Conservation (phyloP, 2,329 filamentous ascomycete genomes). For the Alternaria tenuissima region DNA sequence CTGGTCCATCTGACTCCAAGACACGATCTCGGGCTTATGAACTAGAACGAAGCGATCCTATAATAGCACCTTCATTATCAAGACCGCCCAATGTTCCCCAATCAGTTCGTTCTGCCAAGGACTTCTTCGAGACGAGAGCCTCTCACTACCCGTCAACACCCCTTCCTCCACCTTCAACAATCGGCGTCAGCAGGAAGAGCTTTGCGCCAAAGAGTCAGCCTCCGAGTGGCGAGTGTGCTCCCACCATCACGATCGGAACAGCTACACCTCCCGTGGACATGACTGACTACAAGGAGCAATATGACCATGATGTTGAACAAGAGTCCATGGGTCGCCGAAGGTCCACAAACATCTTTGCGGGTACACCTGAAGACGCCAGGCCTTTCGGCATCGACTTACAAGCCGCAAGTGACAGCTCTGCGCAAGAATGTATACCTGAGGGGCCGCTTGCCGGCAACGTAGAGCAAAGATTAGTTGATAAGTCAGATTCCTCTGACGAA, state of each 20-base stretch:
- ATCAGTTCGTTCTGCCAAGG: slow-evolving; percentile 39
- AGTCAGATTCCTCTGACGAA: slow-evolving; percentile 14
- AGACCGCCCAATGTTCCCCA: slow-evolving; percentile 21
- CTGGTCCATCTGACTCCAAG: slow-evolving; percentile 28
- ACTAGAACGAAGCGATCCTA: slow-evolving; percentile 8
- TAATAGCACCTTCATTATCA: slow-evolving; percentile 8
- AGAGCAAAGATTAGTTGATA: slow-evolving; percentile 1
- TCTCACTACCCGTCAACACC: slow-evolving; percentile 20
- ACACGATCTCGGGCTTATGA: slow-evolving; percentile 21
- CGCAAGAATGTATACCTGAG: slow-evolving; percentile 7
- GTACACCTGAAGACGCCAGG: slow-evolving; percentile 10
- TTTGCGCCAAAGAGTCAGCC: slow-evolving; percentile 2
- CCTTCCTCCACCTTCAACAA: slow-evolving; percentile 20
- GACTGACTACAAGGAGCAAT: not conserved
- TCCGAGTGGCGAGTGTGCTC: slow-evolving; percentile 3
- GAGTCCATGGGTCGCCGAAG: slow-evolving; percentile 9
- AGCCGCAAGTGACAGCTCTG: not conserved
- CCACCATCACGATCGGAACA: slow-evolving; percentile 17
- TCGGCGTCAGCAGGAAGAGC: slow-evolving; percentile 13
- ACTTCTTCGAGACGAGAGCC: slow-evolving; percentile 42
- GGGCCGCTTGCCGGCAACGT: not conserved
- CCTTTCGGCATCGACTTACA: slow-evolving; percentile 9
- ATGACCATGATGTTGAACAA: slow-evolving; percentile 4
- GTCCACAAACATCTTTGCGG: slow-evolving; percentile 25
- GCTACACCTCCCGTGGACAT: slow-evolving; percentile 2